phyloP scores from a whole-genome alignment of 192 early-diverging fungal species.

The Ambispora gerdemannii region DNA sequence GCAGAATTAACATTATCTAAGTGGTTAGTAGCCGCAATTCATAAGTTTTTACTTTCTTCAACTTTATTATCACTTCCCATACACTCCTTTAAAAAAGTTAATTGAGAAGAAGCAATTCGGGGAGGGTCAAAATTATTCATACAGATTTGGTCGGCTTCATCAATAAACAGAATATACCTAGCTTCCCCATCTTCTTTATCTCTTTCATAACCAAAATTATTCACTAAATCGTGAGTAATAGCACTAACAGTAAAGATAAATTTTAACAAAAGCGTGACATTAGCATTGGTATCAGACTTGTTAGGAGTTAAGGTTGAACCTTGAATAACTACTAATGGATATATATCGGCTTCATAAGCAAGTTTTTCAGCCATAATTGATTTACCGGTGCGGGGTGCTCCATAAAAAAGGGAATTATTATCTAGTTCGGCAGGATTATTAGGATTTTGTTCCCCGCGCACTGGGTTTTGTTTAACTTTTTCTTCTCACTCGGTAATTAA shows the following conservation, averaged over 20 bases:
- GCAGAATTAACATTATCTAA: constrained; percentile 7
- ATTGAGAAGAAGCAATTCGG: background rate
- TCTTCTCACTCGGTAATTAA: constrained; percentile 6
- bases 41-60: constrained; percentile 5
- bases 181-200: constrained; percentile 15
- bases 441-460: background rate
- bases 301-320: constrained; percentile 21
- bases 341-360: constrained; percentile 14
- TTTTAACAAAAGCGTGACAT: background rate
- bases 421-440: background rate
- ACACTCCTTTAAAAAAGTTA: constrained; percentile 17
- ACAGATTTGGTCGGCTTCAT: constrained; percentile 18
- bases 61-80: constrained; percentile 7
- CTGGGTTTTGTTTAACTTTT: background rate
- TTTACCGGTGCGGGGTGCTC: constrained; percentile 12
- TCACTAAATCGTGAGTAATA: background rate
- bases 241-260: constrained; percentile 5
- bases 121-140: background rate
- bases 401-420: constrained; percentile 13
- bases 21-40: constrained; percentile 12
- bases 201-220: constrained; percentile 10
- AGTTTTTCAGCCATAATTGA: constrained; percentile 7
- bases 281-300: background rate
- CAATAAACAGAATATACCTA: constrained; percentile 10
- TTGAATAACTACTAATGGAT: constrained; percentile 21